Evolutionary conservation across 208 protist genomes (phyloP).

Genomic region (Naegleria fowleri): DNA sequence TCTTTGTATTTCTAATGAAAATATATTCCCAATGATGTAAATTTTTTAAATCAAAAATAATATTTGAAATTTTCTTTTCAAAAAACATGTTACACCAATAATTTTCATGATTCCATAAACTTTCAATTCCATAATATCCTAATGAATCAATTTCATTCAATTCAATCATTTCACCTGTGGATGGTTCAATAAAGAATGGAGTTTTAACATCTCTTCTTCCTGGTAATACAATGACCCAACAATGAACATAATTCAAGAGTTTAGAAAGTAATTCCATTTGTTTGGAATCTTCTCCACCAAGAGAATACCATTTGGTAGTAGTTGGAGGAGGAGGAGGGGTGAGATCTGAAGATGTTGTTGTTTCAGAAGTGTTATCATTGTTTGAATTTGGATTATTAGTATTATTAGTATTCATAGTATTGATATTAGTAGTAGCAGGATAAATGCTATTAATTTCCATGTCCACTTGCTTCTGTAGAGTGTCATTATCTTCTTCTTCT

Average conservation of each 20-base stretch:
- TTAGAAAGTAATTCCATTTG: too few relatives aligned
- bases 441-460: too few relatives aligned
- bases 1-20: constrained; percentile 46
- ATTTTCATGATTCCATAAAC: constrained; percentile 73
- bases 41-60: constrained; percentile 54
- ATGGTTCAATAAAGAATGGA: constrained; percentile 69
- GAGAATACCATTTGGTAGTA: too few relatives aligned
- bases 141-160: constrained; percentile 39
- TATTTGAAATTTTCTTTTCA: constrained; percentile 26
- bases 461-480: too few relatives aligned
- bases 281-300: too few relatives aligned
- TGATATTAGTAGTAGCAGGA: too few relatives aligned
- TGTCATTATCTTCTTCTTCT: constrained; percentile 31
- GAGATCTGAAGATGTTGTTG: too few relatives aligned
- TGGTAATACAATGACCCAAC: constrained; percentile 73
- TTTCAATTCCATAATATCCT: constrained; percentile 70
- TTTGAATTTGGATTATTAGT: too few relatives aligned
- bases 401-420: too few relatives aligned
- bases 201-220: constrained; percentile 53
- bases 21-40: constrained; percentile 66
- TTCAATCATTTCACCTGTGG: constrained; percentile 61
- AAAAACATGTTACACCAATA: constrained; percentile 74
- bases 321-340: too few relatives aligned
- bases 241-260: constrained; percentile 49
- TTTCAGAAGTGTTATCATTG: too few relatives aligned